Evolutionary conservation across 75 land plant species (phyloP).

Genomic region (Cryptomeria japonica): DNA sequence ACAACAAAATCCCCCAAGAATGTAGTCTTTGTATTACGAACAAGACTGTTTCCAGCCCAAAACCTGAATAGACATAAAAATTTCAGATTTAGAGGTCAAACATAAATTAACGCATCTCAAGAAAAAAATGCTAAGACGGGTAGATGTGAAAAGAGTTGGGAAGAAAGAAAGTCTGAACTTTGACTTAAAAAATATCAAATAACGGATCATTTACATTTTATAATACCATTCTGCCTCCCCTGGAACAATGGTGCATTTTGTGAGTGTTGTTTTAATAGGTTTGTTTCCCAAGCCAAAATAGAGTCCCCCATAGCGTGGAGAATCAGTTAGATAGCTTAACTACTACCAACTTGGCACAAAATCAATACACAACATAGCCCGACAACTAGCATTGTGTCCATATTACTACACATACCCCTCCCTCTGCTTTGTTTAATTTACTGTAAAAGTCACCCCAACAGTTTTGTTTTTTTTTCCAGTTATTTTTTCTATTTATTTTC

Average conservation of each 20-base stretch:
- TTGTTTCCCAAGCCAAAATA: conserved; percentile 7
- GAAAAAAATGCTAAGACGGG: no score
- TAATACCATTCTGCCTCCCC: neutral
- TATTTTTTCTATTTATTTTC: no score
- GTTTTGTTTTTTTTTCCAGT: neutral
- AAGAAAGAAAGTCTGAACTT: neutral
- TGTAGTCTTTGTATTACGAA: neutral
- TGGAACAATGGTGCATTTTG: conserved; percentile 7
- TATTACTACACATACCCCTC: neutral
- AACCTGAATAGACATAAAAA: no score
- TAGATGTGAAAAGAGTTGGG: no score
- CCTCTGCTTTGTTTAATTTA: neutral
- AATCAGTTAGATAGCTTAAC: neutral
- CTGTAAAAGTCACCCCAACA: neutral
- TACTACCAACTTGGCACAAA: neutral
- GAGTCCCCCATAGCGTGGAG: neutral
- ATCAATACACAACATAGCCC: neutral
- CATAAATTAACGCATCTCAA: no score
- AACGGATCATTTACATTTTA: neutral
- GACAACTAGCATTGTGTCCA: neutral
- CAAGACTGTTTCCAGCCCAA: no score
- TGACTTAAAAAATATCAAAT: neutral
- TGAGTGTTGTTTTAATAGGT: neutral
- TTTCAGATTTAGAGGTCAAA: no score
- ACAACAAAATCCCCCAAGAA: neutral